Base-by-base conservation (phyloP, 441 rosid genomes). In the Populus trichocarpa region DNA sequence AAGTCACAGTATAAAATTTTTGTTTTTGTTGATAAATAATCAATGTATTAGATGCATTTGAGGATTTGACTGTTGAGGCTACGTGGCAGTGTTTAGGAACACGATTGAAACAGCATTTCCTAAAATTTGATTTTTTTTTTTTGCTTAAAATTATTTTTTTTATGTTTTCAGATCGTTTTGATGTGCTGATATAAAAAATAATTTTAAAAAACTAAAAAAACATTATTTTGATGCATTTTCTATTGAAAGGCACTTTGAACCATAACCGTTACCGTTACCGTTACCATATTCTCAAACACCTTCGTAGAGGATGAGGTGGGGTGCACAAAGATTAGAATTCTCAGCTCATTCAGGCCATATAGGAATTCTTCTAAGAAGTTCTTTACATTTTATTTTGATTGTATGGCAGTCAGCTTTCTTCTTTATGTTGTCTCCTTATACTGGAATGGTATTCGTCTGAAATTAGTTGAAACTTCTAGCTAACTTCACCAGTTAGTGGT, bases 211-310 rank as follows among this genome's bases (percentile, higher is more conserved):
- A 33, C 0, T 33, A 33, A 33, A 6, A 33, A 33, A 6, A 33
- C 0, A 33, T 33, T 33, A 33, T 33, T 33, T 33, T 33, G 2
- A 33, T 6, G 8, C 36, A 33, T 33, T 33, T 33, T 8, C 0
- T 33, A 5, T 2, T 8, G 36, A 33, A 33, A 33, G 6, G 36
- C 0, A 33, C 36, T 33, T 33, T 33, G 36, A 33, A 33, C 0
- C 8, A 0, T 33, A 33, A 1, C 8, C 2, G 0, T 33, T 33
- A 33, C 0, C 8, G 0, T 33, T 6, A 1, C 8, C 2, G 0
- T 33, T 33, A 33, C 8, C 0, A 33, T 33, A 33, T 2, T 33
- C 36, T 33, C 36, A 33, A 33, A 33, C 8, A 33, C 8, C 0
- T 33, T 33, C 8, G 0, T 9, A 35, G 59, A 77, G 65, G 18